A percentile compares a stretch with the other conserved stretches of the same genome.
Evolutionary conservation across 192 early-diverging fungal genomes (phyloP).

Genomic region (Lobosporangium transversale): DNA sequence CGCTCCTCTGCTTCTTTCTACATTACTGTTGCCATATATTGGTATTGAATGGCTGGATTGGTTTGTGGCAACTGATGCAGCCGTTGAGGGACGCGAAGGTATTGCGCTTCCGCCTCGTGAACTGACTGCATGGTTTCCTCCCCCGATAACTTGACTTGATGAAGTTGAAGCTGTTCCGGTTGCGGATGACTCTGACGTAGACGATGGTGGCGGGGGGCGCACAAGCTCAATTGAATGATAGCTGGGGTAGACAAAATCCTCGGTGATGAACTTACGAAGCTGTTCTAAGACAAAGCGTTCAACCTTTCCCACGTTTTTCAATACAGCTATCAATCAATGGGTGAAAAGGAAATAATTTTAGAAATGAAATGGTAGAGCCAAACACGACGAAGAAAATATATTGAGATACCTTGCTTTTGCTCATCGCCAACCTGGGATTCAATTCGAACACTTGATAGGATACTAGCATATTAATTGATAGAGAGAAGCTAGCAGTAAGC

Average conservation of each 20-base stretch:
- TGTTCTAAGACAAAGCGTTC: slow-evolving; percentile 83
- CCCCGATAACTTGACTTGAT: not conserved
- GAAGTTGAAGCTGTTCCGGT: not conserved
- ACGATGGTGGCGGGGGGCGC: slow-evolving; percentile 12
- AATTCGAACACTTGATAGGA: slow-evolving; percentile 66
- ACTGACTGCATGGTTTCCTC: not conserved
- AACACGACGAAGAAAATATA: too few relatives aligned
- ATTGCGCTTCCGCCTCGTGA: not conserved
- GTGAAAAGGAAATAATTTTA: not conserved
- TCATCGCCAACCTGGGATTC: slow-evolving; percentile 75
- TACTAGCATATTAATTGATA: slow-evolving; percentile 32
- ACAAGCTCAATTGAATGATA: slow-evolving; percentile 71
- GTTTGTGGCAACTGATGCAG: slow-evolving; percentile 2
- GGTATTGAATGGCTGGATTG: not conserved
- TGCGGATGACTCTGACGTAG: too few relatives aligned
- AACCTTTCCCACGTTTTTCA: slow-evolving; percentile 87
- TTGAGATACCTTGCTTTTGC: slow-evolving; percentile 67
- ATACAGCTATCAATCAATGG: slow-evolving; percentile 51
- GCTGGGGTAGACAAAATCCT: slow-evolving; percentile 82
- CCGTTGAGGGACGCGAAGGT: not conserved
- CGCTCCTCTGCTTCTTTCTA: not conserved
- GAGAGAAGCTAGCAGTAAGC: too few relatives aligned
- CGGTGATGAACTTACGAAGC: slow-evolving; percentile 76
- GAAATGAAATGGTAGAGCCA: too few relatives aligned
- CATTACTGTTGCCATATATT: not conserved